Evolutionary conservation across 2,329 filamentous ascomycete genomes (phyloP).

Genomic region (Aspergillus unguis): DNA sequence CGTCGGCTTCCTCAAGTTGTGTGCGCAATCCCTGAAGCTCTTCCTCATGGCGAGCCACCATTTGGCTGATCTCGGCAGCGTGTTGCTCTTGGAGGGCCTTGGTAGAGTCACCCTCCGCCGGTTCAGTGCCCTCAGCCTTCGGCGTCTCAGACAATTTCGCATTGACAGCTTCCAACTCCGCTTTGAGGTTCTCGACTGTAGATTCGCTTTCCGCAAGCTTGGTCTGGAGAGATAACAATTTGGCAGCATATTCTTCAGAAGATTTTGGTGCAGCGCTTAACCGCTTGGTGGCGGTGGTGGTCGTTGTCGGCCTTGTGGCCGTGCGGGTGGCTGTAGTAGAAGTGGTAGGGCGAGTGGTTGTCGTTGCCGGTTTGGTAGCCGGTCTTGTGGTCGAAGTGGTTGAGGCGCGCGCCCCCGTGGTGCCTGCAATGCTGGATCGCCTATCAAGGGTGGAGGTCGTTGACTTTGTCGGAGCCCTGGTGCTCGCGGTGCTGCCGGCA

Average conservation of each 20-base stretch:
- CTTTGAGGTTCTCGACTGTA: conserved; percentile 31
- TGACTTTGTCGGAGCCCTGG: conserved; percentile 34
- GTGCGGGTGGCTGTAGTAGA: conserved; percentile 22
- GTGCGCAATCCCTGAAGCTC: conserved; percentile 32
- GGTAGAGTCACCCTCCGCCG: conserved; percentile 20
- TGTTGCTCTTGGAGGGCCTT: conserved; percentile 32
- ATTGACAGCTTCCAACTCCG: conserved; percentile 34
- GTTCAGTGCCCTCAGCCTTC: conserved; percentile 21
- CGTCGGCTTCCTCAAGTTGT: conserved; percentile 36
- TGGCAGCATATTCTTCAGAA: conserved; percentile 30
- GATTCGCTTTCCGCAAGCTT: conserved; percentile 38
- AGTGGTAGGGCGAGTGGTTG: conserved; percentile 25
- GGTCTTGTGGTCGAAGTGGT: conserved; percentile 26
- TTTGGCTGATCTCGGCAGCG: conserved; percentile 30
- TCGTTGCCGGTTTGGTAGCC: conserved; percentile 25
- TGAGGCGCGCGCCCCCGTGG: conserved; percentile 21
- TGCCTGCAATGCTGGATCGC: conserved; percentile 37
- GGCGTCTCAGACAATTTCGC: conserved; percentile 35
- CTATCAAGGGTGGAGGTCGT: conserved; percentile 35
- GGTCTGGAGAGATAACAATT: conserved; percentile 33
- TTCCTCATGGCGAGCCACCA: conserved; percentile 32
- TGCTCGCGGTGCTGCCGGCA: conserved; percentile 33
- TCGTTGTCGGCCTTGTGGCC: conserved; percentile 16
- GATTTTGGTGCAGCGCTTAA: conserved; percentile 35
- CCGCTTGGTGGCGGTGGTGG: conserved; percentile 29